phyloP scores from a whole-genome alignment of 768 basidiomycete genomes.

The Suillus variegatus region DNA sequence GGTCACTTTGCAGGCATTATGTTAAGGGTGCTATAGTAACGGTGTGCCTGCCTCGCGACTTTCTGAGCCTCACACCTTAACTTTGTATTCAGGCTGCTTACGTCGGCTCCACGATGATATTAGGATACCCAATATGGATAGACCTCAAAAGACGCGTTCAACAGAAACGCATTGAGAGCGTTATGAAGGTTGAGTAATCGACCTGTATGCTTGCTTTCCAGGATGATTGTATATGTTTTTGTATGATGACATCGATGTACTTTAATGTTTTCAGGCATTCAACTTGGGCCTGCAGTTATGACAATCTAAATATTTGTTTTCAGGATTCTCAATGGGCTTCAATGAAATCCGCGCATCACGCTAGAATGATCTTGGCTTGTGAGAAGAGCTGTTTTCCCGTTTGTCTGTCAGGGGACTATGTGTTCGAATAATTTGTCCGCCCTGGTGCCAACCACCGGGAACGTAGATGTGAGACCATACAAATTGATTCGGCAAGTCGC shows the following conservation, averaged over 20 bases:
- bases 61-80: background rate
- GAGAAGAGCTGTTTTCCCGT: background rate
- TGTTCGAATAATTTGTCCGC: background rate
- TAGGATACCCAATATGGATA: constrained; percentile 57
- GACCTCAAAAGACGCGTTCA: constrained; percentile 63
- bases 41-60: constrained; percentile 15
- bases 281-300: background rate
- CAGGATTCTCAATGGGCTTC: background rate
- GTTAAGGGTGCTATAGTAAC: constrained; percentile 19
- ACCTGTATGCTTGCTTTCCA: background rate
- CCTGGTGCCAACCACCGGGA: background rate
- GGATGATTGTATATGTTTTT: background rate
- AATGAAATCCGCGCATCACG: background rate
- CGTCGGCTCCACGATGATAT: constrained; percentile 46
- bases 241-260: background rate
- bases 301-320: background rate
- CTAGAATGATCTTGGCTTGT: background rate
- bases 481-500: too few species aligned
- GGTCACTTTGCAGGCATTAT: constrained; percentile 31
- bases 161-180: constrained; percentile 70
- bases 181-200: constrained; percentile 68
- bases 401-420: background rate
- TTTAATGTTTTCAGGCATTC: background rate
- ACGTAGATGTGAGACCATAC: background rate
- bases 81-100: constrained; percentile 47